Evolutionary conservation across 2,329 filamentous ascomycete species (phyloP).

Genomic region (Paecilomyces fulvus): DNA sequence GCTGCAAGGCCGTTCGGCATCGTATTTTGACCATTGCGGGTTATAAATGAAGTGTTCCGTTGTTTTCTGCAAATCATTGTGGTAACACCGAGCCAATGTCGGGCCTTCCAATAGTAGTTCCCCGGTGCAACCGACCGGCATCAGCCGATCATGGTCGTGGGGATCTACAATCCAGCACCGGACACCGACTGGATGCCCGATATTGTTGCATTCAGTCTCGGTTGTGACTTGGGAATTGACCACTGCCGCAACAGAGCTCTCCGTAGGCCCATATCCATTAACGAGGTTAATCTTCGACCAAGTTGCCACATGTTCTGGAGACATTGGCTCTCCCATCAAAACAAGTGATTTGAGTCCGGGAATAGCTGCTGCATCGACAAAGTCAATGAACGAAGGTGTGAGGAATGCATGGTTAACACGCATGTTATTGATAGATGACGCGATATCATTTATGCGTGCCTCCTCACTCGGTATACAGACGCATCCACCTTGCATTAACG

Average conservation of each 20-base stretch:
- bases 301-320: slow-evolving; percentile 28
- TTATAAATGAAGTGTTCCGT: slow-evolving; percentile 49
- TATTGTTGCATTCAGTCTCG: slow-evolving; percentile 25
- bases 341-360: slow-evolving; percentile 35
- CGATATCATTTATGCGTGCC: slow-evolving; percentile 43
- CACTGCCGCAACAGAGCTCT: slow-evolving; percentile 29
- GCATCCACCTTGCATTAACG: slow-evolving; percentile 48
- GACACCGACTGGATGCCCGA: slow-evolving; percentile 26
- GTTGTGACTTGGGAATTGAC: slow-evolving; percentile 24
- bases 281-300: slow-evolving; percentile 32
- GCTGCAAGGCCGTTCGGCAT: slow-evolving; percentile 12
- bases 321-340: slow-evolving; percentile 43
- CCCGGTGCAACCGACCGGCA: slow-evolving; percentile 33
- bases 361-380: slow-evolving; percentile 36
- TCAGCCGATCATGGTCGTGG: slow-evolving; percentile 29
- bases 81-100: slow-evolving; percentile 55
- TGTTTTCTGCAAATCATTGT: slow-evolving; percentile 52
- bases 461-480: slow-evolving; percentile 49
- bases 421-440: slow-evolving; percentile 44
- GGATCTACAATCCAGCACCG: slow-evolving; percentile 33
- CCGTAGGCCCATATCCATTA: slow-evolving; percentile 39
- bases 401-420: slow-evolving; percentile 48
- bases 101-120: slow-evolving; percentile 38
- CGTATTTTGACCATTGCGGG: slow-evolving; percentile 44
- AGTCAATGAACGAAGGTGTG: slow-evolving; percentile 50